These are phyloP conservation scores for Amesomyces nigricolor DNA, from an alignment of 2,329 filamentous ascomycete species.

Conservation along the genomic window DNA sequence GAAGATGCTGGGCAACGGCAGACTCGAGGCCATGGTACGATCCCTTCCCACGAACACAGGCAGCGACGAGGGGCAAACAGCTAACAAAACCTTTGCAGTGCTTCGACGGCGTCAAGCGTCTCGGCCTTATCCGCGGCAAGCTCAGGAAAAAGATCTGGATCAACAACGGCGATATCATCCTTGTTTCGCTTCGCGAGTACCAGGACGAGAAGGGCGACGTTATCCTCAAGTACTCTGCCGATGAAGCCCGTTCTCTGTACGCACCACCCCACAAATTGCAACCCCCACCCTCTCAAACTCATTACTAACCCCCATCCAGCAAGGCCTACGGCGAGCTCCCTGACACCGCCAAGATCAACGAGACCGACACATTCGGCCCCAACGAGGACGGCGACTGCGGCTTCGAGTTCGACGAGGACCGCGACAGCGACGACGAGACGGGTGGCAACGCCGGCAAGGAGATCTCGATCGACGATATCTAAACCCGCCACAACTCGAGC, in stretches of 20 bases:
- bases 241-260: constrained; percentile 80
- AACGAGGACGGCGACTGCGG: constrained; percentile 92
- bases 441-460: constrained; percentile 63
- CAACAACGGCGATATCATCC: constrained; percentile 98
- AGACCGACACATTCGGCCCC: constrained; percentile 90
- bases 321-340: constrained; percentile 97
- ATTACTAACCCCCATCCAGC: constrained; percentile 20
- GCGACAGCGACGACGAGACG: constrained; percentile 55
- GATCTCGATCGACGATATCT: constrained; percentile 95
- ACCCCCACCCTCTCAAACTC: not conserved
- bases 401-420: constrained; percentile 98
- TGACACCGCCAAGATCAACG: constrained; percentile 99
- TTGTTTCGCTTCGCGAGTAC: constrained; percentile 73
- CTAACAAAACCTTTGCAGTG: constrained; percentile 48
- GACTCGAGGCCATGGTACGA: constrained; percentile 55
- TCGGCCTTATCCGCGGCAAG: constrained; percentile 71
- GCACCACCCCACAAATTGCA: not conserved
- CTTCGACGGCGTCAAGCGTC: constrained; percentile 87
- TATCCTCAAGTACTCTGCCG: constrained; percentile 90
- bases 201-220: constrained; percentile 89
- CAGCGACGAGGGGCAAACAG: not conserved
- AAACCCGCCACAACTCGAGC: constrained; percentile 32
- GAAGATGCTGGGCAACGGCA: constrained; percentile 78
- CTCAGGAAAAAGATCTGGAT: constrained; percentile 99
- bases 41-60: not conserved